A percentile compares a stretch with the other conserved stretches of the same genome.
phyloP scores from a whole-genome alignment of 1,139 yeast genomes.

The Casaregolazyma suthepensis region DNA sequence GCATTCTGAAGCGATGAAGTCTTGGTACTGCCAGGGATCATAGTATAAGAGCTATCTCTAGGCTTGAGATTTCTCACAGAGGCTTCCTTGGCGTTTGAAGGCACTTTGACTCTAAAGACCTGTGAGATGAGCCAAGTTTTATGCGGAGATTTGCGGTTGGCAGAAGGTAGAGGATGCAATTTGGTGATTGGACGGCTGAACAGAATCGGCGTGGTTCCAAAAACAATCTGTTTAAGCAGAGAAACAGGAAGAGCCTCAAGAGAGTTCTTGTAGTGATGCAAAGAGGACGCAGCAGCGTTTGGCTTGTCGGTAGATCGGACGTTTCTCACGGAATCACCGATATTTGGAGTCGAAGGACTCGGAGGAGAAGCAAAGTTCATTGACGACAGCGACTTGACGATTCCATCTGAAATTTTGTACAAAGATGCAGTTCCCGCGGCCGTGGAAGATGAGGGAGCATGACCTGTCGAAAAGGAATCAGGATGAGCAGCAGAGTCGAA shows the following conservation, averaged over 20 bases:
- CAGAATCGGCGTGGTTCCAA: conserved; percentile 24
- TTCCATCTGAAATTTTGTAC: conserved; percentile 6
- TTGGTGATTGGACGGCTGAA: conserved; percentile 22
- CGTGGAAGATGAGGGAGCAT: neutral
- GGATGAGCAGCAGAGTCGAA: conserved; percentile 20
- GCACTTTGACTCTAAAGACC: conserved; percentile 18
- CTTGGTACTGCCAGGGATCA: neutral
- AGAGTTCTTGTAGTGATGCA: conserved; percentile 1
- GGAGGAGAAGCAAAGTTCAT: conserved; percentile 4
- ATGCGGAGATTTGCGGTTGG: neutral
- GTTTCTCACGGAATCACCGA: neutral
- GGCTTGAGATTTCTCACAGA: neutral
- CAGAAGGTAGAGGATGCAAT: conserved; percentile 21
- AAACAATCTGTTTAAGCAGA: conserved; percentile 23
- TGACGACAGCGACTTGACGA: conserved; percentile 5
- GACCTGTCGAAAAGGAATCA: neutral
- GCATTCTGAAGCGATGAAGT: neutral
- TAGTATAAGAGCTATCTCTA: conserved; percentile 1
- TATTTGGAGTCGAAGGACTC: neutral
- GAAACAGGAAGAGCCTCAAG: conserved; percentile 16
- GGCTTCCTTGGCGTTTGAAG: neutral
- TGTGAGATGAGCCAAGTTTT: conserved; percentile 21
- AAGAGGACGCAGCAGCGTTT: conserved; percentile 2
- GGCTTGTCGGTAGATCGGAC: conserved; percentile 1
- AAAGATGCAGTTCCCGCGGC: conserved; percentile 3